Evolutionary conservation across 495 filamentous ascomycete species (phyloP), one percentile per base, ranked within the genome.

Genomic region (Cetradonia linearis): DNA sequence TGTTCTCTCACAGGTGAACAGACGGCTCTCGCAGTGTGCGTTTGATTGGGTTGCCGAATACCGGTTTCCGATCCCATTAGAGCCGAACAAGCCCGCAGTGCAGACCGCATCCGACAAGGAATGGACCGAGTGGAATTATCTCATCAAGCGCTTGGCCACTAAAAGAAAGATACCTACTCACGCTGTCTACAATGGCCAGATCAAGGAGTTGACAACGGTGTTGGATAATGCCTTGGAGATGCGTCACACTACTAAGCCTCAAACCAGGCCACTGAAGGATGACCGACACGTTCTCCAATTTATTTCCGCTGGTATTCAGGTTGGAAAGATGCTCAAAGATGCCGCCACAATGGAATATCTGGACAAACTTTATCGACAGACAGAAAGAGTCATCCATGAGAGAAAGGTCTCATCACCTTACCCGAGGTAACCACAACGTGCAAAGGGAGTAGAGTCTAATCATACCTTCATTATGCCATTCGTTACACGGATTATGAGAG

Each of bases 91-190:
- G 78, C 81, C 88, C 66, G 83, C 82, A 34, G 88, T 94, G 63
- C 83, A 85, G 68, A 76, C 83, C 44, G 86, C 89, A 34, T 82
- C 84, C 65, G 89, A 94, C 71, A 79, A 88, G 62, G 89, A 91
- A 71, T 94, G 89, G 88, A 91, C 87, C 64, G 89, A 94, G 70
- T 94, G 89, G 89, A 88, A 91, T 36, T 89, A 90, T 72, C 81
- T 94, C 58, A 77, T 94, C 61, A 92, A 91, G 74, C 80, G 88
- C 40, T 77, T 94, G 61, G 88, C 89, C 37, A 92, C 88, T 37
- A 91, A 91, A 73, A 78, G 89, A 31, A 82, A 88, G 48, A 92
- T 94, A 64, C 89, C 89, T 20, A 84, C 88, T 23, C 77, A 87
- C 55, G 85, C 91, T 14, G 74, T 94, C 38, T 91, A 94, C 73